Base-by-base conservation (phyloP, 2,329 filamentous ascomycete species). In the Eurotiales sp. region DNA sequence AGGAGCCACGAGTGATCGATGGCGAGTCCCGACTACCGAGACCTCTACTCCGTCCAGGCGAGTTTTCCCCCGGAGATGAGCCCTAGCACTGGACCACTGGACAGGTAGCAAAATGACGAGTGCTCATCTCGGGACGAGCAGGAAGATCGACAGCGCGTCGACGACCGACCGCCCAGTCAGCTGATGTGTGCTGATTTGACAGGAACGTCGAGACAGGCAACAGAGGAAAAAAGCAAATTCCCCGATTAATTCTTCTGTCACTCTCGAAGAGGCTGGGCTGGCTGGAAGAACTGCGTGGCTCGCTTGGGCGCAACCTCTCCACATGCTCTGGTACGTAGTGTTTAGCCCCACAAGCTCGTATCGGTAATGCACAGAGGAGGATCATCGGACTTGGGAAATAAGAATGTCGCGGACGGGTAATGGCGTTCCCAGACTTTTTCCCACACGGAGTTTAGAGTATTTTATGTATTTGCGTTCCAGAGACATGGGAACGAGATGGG, bases 181-280 rank as follows among this genome's bases (percentile, higher is more conserved):
- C 21, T 42, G 39, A 27, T 25, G 12, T 4, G 21, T 42, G 10
- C 12, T 42, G 5, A 42, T 23, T 27, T n/a, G 11, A n/a, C 21
- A 14, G 27, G 25, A 17, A 27, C 5, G 5, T 27, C 25, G 25
- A 27, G 25, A 12, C 25, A 42, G 37, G 43, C 8, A 47, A 37
- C 39, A 43, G 37, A 50, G 25, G 32, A 22, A 49, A 49, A 42
- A 42, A 49, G 39, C 32, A 42, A 50, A 50, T 36, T 43, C 46
- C 29, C 46, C 46, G 46, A 48, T 27, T 27, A 7, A 19, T 34
- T 23, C 12, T 44, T 29, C 42, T 19, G 27, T 29, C 15, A 44
- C 42, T 15, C 30, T 36, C n/a, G 30, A 46, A 27, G 14, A 23
- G n/a, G 34, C 34, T 39, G 32, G 43, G n/a, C n/a, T n/a, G n/a